phyloP scores from a whole-genome alignment of 352 stramenopile genomes.

The Phytopythium delawarense region DNA sequence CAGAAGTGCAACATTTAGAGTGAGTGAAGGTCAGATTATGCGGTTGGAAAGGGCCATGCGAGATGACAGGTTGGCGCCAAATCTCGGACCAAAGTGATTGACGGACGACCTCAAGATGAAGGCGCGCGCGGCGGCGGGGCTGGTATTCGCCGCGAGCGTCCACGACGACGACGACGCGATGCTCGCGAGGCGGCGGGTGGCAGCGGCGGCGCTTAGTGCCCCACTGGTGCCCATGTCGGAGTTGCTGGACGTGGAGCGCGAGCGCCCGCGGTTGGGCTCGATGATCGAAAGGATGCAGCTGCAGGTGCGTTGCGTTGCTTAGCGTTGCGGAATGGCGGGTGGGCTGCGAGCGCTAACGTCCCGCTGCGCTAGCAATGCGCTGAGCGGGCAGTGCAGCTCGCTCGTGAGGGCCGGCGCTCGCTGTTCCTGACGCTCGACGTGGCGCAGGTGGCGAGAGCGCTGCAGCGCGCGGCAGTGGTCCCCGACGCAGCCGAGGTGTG shows the following conservation, averaged over 20 bases:
- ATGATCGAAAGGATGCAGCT: background rate
- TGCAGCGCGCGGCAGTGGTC: slow-evolving; percentile 6
- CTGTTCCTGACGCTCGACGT: slow-evolving; percentile 15
- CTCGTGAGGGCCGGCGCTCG: slow-evolving; percentile 10
- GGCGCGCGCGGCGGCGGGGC: slow-evolving; percentile 26
- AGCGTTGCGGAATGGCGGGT: background rate
- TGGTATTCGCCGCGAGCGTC: slow-evolving; percentile 55
- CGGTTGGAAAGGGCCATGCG: background rate
- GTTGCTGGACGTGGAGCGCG: slow-evolving; percentile 8
- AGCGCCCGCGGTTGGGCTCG: background rate
- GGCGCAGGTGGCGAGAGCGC: slow-evolving; percentile 8
- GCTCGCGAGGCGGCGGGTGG: slow-evolving; percentile 17
- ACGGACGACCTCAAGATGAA: background rate
- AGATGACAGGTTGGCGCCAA: background rate
- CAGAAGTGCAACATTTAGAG: background rate
- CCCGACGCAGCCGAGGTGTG: background rate
- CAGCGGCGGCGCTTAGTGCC: slow-evolving; percentile 35
- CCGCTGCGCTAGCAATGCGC: background rate
- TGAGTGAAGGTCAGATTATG: slow-evolving; percentile 8
- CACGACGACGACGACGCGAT: slow-evolving; percentile 21
- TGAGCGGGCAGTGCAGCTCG: slow-evolving; percentile 10
- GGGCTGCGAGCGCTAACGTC: background rate
- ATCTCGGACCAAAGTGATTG: background rate
- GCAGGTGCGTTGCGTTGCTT: background rate
- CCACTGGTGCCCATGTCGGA: slow-evolving; percentile 25